These are phyloP conservation scores for Scolecobasidium constrictum DNA, from an alignment of 2,329 filamentous ascomycete genomes.

Conservation along the genomic window DNA sequence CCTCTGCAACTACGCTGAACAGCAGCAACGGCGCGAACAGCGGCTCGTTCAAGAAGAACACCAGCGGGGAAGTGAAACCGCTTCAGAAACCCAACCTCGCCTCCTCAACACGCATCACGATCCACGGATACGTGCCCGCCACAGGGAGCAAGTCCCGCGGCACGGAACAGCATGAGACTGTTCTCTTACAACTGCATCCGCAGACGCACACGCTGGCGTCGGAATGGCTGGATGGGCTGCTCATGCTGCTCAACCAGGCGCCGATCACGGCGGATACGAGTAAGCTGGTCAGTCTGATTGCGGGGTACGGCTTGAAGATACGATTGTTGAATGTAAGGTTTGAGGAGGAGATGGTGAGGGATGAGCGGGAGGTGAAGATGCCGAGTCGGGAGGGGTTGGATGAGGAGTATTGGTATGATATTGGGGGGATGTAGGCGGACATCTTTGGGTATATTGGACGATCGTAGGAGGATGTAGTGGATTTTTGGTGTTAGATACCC, in stretches of 20 bases:
- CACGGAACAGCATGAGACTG: conserved; percentile 46
- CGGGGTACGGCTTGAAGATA: conserved; percentile 87
- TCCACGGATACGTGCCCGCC: conserved; percentile 55
- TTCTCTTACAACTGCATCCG: conserved; percentile 75
- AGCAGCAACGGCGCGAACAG: conserved; percentile 7
- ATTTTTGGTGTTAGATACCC: neutral
- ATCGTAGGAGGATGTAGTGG: neutral
- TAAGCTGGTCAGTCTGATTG: conserved; percentile 74
- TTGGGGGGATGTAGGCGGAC: conserved; percentile 24
- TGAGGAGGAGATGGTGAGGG: conserved; percentile 57
- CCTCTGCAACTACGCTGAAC: neutral
- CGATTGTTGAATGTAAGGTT: conserved; percentile 81
- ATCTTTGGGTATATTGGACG: neutral
- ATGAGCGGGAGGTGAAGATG: conserved; percentile 52
- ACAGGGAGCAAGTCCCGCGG: too few species aligned
- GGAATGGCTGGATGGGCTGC: conserved; percentile 90
- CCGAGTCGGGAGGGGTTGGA: conserved; percentile 78
- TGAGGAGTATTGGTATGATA: conserved; percentile 86
- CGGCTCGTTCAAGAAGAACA: conserved; percentile 6
- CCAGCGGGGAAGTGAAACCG: conserved; percentile 15
- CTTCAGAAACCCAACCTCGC: conserved; percentile 12
- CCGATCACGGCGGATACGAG: conserved; percentile 96
- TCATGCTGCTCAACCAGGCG: conserved; percentile 90
- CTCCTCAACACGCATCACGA: conserved; percentile 73
- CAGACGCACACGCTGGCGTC: conserved; percentile 72